Percentiles rank a stretch among this genome's conserved stretches.
Conservation (phyloP, 257 asterid genomes). For the Nicotiana paniculata region DNA sequence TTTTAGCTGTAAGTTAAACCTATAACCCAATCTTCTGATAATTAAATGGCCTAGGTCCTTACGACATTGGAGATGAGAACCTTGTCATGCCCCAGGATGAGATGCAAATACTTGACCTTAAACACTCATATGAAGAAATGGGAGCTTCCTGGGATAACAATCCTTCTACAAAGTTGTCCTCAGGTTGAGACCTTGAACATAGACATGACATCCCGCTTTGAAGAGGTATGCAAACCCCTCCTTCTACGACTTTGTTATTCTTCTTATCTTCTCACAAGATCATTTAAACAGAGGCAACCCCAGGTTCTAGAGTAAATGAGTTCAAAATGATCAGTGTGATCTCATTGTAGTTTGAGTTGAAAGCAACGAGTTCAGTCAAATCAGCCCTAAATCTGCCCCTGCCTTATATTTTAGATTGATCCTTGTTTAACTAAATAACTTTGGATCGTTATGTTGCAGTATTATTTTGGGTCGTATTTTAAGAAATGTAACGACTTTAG, state of each 20-base stretch:
- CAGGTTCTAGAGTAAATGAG: too few species aligned
- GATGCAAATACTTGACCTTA: not conserved
- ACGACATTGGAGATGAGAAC: not conserved
- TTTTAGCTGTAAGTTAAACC: not conserved
- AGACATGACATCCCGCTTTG: not conserved
- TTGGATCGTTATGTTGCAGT: slow-evolving; percentile 1
- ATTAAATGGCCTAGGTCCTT: not conserved
- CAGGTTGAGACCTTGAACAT: slow-evolving; percentile 1
- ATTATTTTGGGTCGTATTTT: not conserved
- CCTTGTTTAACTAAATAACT: not conserved
- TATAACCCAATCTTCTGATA: not conserved
- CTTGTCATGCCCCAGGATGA: not conserved
- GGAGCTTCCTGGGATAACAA: not conserved
- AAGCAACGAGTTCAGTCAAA: not conserved
- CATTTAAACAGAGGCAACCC: too few species aligned
- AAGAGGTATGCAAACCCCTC: not conserved
- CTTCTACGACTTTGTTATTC: not conserved
- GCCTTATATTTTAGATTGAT: not conserved
- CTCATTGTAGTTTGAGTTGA: not conserved
- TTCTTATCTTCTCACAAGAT: not conserved
- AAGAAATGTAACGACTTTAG: not conserved
- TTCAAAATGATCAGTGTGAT: too few species aligned
- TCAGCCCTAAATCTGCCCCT: not conserved
- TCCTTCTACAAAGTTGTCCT: slow-evolving; percentile 2
- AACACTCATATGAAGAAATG: not conserved